Evolutionary conservation across 306 rosid genomes (phyloP).

Genomic region (Cucurbita argyrosperma): DNA sequence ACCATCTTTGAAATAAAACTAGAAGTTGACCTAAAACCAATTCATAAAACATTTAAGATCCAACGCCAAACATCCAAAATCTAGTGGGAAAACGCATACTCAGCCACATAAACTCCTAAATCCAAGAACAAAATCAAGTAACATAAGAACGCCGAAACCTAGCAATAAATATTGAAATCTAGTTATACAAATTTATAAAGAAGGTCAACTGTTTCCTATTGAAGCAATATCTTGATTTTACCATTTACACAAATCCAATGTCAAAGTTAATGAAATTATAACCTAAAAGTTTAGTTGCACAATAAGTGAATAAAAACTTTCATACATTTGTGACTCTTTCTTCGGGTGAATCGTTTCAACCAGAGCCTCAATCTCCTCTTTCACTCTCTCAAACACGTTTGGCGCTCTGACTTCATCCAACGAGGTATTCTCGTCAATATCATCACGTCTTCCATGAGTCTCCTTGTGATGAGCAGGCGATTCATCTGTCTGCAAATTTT

Average conservation of each 20-base stretch:
- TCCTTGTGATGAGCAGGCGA: slow-evolving; percentile 26
- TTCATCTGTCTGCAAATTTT: slow-evolving; percentile 13
- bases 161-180: background rate
- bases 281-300: background rate
- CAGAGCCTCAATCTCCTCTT: slow-evolving; percentile 14
- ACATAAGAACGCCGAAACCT: background rate
- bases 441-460: slow-evolving; percentile 10
- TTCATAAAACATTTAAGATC: background rate
- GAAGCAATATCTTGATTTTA: background rate
- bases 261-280: background rate
- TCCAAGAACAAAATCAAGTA: background rate
- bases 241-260: background rate
- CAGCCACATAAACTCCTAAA: background rate
- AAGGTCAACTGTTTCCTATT: background rate
- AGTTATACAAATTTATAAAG: background rate
- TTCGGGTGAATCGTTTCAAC: slow-evolving; percentile 4
- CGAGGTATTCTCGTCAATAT: slow-evolving; percentile 5
- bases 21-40: background rate
- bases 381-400: slow-evolving; percentile 3
- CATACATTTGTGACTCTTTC: background rate
- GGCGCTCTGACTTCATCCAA: slow-evolving; percentile 10
- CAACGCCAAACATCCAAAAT: background rate
- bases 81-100: background rate
- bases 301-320: background rate
- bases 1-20: background rate